Percentiles rank a stretch among this genome's conserved stretches.
These are phyloP conservation scores for Metschnikowia bowlesiae DNA, from an alignment of 805 yeast species.

Conservation along the genomic window DNA sequence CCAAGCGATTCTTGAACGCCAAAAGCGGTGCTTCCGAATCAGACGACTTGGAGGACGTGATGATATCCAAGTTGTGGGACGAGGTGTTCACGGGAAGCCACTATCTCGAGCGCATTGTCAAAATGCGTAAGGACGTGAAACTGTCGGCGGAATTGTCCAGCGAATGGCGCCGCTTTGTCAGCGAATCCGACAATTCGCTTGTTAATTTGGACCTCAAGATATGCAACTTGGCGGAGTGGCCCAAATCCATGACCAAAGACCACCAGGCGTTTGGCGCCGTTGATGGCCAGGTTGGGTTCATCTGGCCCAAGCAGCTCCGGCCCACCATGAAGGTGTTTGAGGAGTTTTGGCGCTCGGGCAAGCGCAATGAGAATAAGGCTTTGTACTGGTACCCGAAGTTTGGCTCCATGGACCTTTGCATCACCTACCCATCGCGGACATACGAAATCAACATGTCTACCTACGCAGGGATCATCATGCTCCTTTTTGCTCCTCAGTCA, in stretches of 20 bases:
- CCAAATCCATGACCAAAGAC: conserved; percentile 43
- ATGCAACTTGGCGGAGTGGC: conserved; percentile 44
- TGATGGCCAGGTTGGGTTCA: conserved; percentile 23
- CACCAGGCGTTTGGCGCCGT: conserved; percentile 26
- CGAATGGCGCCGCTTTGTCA: conserved; percentile 32
- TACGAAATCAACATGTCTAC: conserved; percentile 81
- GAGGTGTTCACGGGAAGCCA: conserved; percentile 66
- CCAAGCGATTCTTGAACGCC: conserved; percentile 58
- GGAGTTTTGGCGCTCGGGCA: conserved; percentile 38
- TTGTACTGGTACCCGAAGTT: conserved; percentile 75
- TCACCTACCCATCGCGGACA: conserved; percentile 60
- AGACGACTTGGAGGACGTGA: conserved; percentile 59
- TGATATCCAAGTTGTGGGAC: conserved; percentile 63
- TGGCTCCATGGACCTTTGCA: conserved; percentile 77
- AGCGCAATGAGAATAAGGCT: conserved; percentile 39
- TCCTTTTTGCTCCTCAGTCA: conserved; percentile 56
- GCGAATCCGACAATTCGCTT: conserved; percentile 10
- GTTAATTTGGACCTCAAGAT: conserved; percentile 39
- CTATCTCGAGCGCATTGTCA: conserved; percentile 74
- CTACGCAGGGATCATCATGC: conserved; percentile 71
- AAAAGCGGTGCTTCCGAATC: conserved; percentile 20
- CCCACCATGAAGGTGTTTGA: conserved; percentile 35
- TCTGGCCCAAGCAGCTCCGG: conserved; percentile 39
- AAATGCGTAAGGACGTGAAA: conserved; percentile 80
- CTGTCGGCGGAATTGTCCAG: conserved; percentile 36